Conservation (phyloP, 1,284 basidiomycete species). For the Meira nashicola region DNA sequence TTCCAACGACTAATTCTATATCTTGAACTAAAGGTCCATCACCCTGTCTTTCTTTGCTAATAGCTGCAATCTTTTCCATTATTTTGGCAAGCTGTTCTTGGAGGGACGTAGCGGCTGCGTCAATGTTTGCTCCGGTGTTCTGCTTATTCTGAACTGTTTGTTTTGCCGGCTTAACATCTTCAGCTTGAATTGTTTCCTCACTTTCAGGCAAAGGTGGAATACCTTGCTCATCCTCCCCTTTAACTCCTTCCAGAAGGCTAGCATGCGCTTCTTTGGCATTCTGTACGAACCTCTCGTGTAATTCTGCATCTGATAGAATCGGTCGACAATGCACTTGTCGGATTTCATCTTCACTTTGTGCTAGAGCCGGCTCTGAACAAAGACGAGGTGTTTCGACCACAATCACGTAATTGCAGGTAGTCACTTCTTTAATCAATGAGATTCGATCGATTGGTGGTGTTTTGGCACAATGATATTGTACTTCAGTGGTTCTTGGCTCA, state of each 20-base stretch:
- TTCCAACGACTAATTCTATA: too few species aligned
- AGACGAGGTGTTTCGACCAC: constrained; percentile 1
- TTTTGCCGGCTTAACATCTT: too few species aligned
- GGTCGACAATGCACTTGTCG: constrained; percentile 3
- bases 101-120: too few species aligned
- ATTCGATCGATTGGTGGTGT: constrained; percentile 29
- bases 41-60: background rate
- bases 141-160: too few species aligned
- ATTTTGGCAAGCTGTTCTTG: too few species aligned
- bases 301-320: background rate
- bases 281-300: background rate
- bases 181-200: background rate
- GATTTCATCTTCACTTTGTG: background rate
- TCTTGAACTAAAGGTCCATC: background rate
- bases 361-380: background rate
- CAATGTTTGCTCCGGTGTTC: too few species aligned
- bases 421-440: constrained; percentile 43
- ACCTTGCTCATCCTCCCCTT: background rate
- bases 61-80: too few species aligned
- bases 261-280: background rate
- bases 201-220: too few species aligned
- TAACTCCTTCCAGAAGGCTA: background rate
- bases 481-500: constrained; percentile 36
- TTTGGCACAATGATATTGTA: constrained; percentile 38
- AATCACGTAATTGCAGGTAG: constrained; percentile 37